A percentile compares a stretch with the other conserved stretches of the same genome.
phyloP scores from a whole-genome alignment of 495 filamentous ascomycete species.

The Annulohypoxylon nitens region DNA sequence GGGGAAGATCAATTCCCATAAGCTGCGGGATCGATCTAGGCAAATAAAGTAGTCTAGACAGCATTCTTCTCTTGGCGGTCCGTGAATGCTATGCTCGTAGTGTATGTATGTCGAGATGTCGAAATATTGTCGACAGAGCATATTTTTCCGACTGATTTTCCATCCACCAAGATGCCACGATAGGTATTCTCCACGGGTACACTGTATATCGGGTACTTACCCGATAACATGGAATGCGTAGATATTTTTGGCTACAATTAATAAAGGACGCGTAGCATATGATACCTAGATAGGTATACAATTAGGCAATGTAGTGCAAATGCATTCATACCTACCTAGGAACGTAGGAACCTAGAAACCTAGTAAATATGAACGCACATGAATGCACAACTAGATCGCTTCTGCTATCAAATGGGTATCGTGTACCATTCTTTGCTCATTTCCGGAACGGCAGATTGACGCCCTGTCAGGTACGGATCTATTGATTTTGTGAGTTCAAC shows the following conservation, averaged over 20 bases:
- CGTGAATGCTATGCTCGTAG: not conserved
- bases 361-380: not conserved
- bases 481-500: constrained; percentile 10
- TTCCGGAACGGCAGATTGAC: constrained; percentile 42
- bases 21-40: constrained; percentile 17
- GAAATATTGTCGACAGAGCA: constrained; percentile 10
- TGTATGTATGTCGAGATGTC: not conserved
- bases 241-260: constrained; percentile 20
- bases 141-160: constrained; percentile 11
- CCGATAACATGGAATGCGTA: not conserved
- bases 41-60: not conserved
- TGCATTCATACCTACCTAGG: not conserved
- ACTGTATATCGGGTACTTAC: constrained; percentile 2
- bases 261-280: constrained; percentile 19
- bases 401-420: constrained; percentile 13
- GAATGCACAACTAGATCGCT: constrained; percentile 11
- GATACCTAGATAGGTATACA: constrained; percentile 9
- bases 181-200: not conserved
- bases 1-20: constrained; percentile 17
- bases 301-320: constrained; percentile 11
- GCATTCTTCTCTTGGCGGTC: not conserved
- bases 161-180: not conserved
- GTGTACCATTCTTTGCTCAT: constrained; percentile 20
- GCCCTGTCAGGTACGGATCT: constrained; percentile 33
- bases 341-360: not conserved